phyloP scores from a whole-genome alignment of 768 basidiomycete genomes.

The Suillus bovinus region DNA sequence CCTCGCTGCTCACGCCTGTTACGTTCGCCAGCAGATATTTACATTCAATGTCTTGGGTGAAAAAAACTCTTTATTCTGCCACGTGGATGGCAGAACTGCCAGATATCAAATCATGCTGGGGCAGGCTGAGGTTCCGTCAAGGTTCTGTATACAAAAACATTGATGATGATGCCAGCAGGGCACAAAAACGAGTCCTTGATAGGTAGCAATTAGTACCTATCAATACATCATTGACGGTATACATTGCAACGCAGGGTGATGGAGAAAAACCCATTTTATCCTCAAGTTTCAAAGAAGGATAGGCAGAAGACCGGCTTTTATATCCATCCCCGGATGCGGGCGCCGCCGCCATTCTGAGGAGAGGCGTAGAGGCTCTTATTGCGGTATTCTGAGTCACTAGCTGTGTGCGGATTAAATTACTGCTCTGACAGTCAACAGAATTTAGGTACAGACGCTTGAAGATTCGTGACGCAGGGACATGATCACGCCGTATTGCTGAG shows the following conservation, averaged over 20 bases:
- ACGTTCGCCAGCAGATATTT: neutral
- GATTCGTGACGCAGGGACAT: neutral
- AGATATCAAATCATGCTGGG: neutral
- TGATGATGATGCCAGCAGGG: neutral
- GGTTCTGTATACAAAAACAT: neutral
- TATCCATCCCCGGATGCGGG: neutral
- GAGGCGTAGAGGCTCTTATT: slow-evolving; percentile 3
- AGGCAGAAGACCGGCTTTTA: neutral
- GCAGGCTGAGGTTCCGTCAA: neutral
- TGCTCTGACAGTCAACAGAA: neutral
- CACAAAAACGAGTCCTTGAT: neutral
- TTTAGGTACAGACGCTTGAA: neutral
- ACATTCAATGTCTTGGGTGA: too few relatives aligned
- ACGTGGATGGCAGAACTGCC: neutral
- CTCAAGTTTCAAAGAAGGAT: neutral
- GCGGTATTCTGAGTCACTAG: neutral
- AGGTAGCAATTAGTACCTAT: neutral
- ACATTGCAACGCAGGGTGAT: neutral
- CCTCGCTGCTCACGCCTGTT: neutral
- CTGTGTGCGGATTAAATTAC: neutral
- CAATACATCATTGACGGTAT: neutral
- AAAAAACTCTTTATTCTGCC: neutral
- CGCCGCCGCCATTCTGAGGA: neutral
- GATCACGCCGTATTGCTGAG: neutral
- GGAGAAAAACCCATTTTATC: neutral